Conservation (phyloP, 768 basidiomycete genomes). For the Podaxis mareebaensis region DNA sequence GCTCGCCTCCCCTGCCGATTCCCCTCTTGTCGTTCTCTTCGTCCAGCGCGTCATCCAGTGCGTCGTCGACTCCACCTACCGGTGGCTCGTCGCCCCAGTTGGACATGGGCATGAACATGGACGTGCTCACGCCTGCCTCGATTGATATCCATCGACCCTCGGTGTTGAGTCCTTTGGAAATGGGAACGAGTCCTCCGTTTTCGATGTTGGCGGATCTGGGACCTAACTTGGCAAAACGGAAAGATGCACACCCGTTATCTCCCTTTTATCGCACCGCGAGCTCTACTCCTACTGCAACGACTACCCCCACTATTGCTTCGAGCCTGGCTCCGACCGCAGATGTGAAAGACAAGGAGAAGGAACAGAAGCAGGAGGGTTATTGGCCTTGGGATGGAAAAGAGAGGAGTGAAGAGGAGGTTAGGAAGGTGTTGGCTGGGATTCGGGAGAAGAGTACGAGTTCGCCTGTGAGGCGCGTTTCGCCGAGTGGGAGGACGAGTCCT, state of each 20-base stretch:
- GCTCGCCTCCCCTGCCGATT: neutral
- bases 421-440: constrained; percentile 23
- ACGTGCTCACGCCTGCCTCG: neutral
- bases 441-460: constrained; percentile 28
- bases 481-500: constrained; percentile 13
- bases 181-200: constrained; percentile 35
- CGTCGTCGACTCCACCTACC: neutral
- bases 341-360: constrained; percentile 1
- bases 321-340: neutral
- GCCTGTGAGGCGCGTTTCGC: constrained; percentile 16
- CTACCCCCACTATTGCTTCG: neutral
- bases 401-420: constrained; percentile 11
- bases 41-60: neutral
- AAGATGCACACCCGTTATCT: neutral
- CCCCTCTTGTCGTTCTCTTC: neutral
- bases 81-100: neutral
- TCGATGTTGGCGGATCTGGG: constrained; percentile 24
- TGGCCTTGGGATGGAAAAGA: constrained; percentile 23
- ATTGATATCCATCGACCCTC: constrained; percentile 12
- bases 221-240: neutral
- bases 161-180: constrained; percentile 19
- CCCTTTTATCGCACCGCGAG: neutral
- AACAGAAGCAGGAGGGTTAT: constrained; percentile 12
- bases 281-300: neutral
- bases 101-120: too few species aligned